Base-by-base conservation (phyloP, 1,284 basidiomycete species). In the Ustilago esculenta region DNA sequence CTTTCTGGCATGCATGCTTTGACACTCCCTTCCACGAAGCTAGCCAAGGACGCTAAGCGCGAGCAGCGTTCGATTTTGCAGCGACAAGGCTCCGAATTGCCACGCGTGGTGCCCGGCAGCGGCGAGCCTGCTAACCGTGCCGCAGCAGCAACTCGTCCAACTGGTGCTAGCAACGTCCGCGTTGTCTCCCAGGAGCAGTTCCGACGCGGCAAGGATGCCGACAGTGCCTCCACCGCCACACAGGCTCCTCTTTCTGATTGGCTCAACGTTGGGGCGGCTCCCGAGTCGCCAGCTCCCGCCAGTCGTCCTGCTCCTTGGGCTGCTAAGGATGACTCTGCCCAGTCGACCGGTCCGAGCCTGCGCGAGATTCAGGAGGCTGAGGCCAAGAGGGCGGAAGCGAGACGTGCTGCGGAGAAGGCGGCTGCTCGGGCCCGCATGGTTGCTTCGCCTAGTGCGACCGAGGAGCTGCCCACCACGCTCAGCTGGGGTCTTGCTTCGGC, bases 351-450 rank as follows among this genome's bases (percentile, higher is more conserved):
- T 17, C 76, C 78, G 24, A 91, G 90, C 69, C 84, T 98, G 46
- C 89, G 94, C 53, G 93, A 98, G 75, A 98, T 99, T 56, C 96
- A 98, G 82, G 93, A 96, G 75, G 89, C 90, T 1, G 96, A 98
- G 83, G 88, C 88, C 14, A 92, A 88, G 83, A 89, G 89, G 76
- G 86, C 87, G 9, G 92, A 93, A 72, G 87, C 87, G 10, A 82
- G 84, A 27, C 88, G 90, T n/a, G 73, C 72, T 5, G 65, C 63
- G 7, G 68, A 74, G 25, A 60, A 68, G 36, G 65, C 69, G 4
- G 66, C 63, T 20, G 73, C 70, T 83, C 71, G 73, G 29, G 85
- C 84, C 2, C 61, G 66, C 9, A 49, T 67, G 42, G 59, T 48
- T 18, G 60, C 68, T 32, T 50, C 59, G 29, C 54, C 48, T 10